Percentiles rank a stretch among this genome's conserved stretches.
These are phyloP conservation scores for Alternaria ventricosa DNA, from an alignment of 2,329 filamentous ascomycete species.

Conservation along the genomic window DNA sequence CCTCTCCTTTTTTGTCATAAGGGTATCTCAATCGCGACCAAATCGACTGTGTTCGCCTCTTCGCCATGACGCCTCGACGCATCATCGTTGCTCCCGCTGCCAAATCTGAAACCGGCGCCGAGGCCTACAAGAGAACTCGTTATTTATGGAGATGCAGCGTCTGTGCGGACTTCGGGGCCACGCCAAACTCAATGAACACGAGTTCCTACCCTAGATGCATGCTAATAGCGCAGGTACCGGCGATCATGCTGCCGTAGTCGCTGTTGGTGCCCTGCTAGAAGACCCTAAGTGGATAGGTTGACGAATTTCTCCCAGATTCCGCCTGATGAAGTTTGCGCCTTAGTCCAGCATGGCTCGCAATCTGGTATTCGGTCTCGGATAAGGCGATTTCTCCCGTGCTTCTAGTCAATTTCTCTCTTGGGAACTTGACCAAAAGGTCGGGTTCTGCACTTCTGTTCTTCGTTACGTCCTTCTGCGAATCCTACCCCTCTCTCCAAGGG, in stretches of 20 bases:
- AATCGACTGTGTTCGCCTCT: neutral
- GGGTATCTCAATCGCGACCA: neutral
- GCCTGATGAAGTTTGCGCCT: neutral
- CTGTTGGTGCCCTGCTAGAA: neutral
- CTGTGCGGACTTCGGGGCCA: neutral
- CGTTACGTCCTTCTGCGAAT: neutral
- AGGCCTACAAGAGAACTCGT: neutral
- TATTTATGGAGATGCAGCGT: neutral
- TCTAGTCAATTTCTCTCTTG: neutral
- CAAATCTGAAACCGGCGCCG: neutral
- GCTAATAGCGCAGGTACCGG: conserved; percentile 4
- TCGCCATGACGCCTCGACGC: conserved; percentile 4
- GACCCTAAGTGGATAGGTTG: neutral
- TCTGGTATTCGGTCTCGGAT: neutral
- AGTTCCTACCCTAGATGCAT: neutral
- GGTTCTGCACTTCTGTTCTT: neutral
- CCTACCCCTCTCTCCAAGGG: neutral
- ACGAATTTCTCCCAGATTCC: neutral
- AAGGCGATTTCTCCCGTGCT: conserved; percentile 1
- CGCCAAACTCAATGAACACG: neutral
- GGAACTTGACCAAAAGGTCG: conserved; percentile 6
- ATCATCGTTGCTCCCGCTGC: neutral
- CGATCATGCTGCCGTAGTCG: neutral
- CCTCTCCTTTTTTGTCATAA: neutral
- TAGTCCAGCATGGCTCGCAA: neutral